Conservation (phyloP, 148 eudicot genomes). For the Camellia granthamiana region DNA sequence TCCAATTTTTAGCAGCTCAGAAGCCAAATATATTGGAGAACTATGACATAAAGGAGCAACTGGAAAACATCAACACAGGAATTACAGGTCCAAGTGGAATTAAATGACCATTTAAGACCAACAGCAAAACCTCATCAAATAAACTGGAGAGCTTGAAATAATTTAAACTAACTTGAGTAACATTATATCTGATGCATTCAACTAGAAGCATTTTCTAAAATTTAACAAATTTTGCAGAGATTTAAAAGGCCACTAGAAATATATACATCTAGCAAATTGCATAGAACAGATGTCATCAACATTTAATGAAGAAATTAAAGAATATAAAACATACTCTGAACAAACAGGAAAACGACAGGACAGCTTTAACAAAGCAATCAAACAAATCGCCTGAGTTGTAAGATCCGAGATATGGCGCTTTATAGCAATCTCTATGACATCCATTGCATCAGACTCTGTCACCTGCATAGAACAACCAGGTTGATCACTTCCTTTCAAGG, state of each 20-base stretch:
- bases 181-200: background rate
- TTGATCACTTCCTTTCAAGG: background rate
- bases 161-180: slow-evolving; percentile 3
- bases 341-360: slow-evolving; percentile 90
- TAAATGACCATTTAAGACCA: slow-evolving; percentile 1
- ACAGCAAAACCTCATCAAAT: background rate
- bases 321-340: slow-evolving; percentile 60
- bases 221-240: background rate
- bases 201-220: slow-evolving; percentile 5
- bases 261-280: slow-evolving; percentile 14
- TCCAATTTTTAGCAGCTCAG: background rate
- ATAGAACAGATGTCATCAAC: background rate
- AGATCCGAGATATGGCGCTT: slow-evolving; percentile 70
- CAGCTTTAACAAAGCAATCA: slow-evolving; percentile 82
- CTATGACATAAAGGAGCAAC: background rate
- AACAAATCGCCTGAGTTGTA: slow-evolving; percentile 85
- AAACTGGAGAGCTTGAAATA: background rate
- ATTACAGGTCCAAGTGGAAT: background rate
- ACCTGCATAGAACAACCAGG: slow-evolving; percentile 52
- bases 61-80: background rate
- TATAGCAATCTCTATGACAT: slow-evolving; percentile 69
- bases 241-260: background rate
- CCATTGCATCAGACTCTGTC: slow-evolving; percentile 89
- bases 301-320: slow-evolving; percentile 12
- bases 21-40: background rate